Evolutionary conservation across 345 rosid genomes (phyloP).

Genomic region (Gossypium sturtianum): DNA sequence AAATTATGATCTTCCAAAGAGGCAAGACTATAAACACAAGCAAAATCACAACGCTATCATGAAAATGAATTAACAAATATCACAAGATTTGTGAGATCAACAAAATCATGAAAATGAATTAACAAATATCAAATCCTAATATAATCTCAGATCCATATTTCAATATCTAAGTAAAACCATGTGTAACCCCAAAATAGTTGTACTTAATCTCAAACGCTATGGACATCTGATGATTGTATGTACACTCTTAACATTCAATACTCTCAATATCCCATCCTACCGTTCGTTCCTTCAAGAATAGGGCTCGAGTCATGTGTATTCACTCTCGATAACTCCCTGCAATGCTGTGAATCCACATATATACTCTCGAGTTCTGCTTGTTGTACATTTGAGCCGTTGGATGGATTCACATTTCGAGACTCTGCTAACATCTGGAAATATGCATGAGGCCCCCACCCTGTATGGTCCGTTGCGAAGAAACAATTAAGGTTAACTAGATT

Average conservation of each 20-base stretch:
- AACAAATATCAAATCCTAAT: neutral
- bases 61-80: too few relatives aligned
- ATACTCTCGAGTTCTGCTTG: slow-evolving; percentile 47
- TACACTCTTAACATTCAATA: neutral
- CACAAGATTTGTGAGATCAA: too few relatives aligned
- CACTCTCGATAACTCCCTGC: slow-evolving; percentile 27
- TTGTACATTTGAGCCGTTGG: slow-evolving; percentile 28
- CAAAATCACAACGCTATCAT: too few relatives aligned
- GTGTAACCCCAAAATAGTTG: neutral
- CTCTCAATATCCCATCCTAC: slow-evolving; percentile 7
- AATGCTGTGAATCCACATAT: slow-evolving; percentile 39
- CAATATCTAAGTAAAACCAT: neutral
- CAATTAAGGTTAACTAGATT: neutral
- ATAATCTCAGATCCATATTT: neutral
- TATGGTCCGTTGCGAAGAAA: neutral
- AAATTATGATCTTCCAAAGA: too few relatives aligned
- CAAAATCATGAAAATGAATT: neutral
- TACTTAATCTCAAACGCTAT: neutral
- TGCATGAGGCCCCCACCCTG: slow-evolving; percentile 99
- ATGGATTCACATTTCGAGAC: slow-evolving; percentile 35
- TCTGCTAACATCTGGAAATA: slow-evolving; percentile 84
- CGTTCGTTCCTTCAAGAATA: slow-evolving; percentile 26
- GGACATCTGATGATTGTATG: neutral
- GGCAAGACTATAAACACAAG: too few relatives aligned
- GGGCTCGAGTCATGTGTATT: slow-evolving; percentile 35